Conservation (phyloP, 257 asterid genomes). For the Solanum ahanhuiri region DNA sequence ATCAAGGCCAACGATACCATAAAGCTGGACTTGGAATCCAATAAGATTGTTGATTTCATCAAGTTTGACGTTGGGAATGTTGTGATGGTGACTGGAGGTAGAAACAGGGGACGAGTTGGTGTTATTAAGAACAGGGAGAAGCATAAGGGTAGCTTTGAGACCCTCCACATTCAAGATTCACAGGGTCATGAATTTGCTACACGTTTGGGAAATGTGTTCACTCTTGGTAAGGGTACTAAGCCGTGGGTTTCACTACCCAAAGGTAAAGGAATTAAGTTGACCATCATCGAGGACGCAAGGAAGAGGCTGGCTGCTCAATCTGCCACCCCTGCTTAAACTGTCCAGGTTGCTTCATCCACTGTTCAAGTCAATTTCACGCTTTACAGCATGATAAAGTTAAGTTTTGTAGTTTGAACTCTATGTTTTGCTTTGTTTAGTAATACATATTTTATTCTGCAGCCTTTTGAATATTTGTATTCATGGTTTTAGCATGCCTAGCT, state of each 20-base stretch:
- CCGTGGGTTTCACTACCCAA: conserved; percentile 46
- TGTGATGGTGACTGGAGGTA: conserved; percentile 48
- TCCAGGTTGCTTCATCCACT: neutral
- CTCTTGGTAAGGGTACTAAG: conserved; percentile 41
- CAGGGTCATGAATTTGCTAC: neutral
- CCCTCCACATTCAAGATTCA: neutral
- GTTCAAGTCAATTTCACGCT: neutral
- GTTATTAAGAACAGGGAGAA: conserved; percentile 39
- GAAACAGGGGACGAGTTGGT: conserved; percentile 50
- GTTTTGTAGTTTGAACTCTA: neutral
- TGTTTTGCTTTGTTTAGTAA: neutral
- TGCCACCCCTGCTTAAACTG: conserved; percentile 2
- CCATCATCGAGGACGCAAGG: conserved; percentile 41
- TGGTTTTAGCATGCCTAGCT: neutral
- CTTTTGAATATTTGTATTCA: neutral
- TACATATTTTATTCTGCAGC: neutral
- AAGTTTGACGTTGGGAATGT: conserved; percentile 44
- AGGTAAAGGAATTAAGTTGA: conserved; percentile 40
- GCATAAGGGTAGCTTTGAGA: neutral
- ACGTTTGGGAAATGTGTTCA: neutral
- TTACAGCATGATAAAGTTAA: neutral
- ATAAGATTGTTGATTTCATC: conserved; percentile 26
- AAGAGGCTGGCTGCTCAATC: conserved; percentile 12
- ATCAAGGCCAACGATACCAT: conserved; percentile 6
- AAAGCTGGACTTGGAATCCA: conserved; percentile 15